Conservation (phyloP, 306 rosid genomes). For the Cucurbita moschata region DNA sequence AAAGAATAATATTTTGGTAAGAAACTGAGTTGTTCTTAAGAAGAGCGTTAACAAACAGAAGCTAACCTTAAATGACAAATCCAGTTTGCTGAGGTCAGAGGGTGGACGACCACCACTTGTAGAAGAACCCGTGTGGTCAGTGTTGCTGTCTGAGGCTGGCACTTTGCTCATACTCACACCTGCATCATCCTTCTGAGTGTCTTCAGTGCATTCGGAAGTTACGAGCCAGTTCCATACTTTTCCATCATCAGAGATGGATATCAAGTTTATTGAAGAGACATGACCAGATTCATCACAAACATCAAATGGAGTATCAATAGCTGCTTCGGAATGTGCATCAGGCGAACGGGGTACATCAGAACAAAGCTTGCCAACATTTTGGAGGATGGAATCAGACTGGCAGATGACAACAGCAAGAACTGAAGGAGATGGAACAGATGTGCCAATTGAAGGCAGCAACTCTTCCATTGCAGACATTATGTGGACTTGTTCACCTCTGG, state of each 20-base stretch:
- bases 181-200: conserved; percentile 31
- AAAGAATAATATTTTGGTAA: background rate
- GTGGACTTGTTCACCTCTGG: conserved; percentile 83
- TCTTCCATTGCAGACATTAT: conserved; percentile 77
- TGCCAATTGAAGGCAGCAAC: conserved; percentile 84
- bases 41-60: background rate
- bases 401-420: conserved; percentile 52
- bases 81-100: conserved; percentile 26
- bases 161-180: conserved; percentile 24
- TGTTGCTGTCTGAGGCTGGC: conserved; percentile 22
- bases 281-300: conserved; percentile 36
- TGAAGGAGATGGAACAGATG: conserved; percentile 81
- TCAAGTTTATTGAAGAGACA: conserved; percentile 57
- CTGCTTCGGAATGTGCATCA: conserved; percentile 36
- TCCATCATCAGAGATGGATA: conserved; percentile 93
- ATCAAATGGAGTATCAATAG: conserved; percentile 82
- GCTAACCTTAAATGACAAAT: conserved; percentile 48
- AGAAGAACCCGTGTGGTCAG: conserved; percentile 23
- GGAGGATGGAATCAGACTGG: conserved; percentile 69
- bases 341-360: conserved; percentile 51
- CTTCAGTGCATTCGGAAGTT: conserved; percentile 56
- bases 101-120: conserved; percentile 22
- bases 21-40: no score
- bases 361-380: conserved; percentile 47
- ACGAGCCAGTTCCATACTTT: conserved; percentile 92